Percentiles rank a stretch among this genome's conserved stretches.
These are phyloP conservation scores for Acanthamoeba quina DNA, from an alignment of 208 protist genomes.

Conservation along the genomic window DNA sequence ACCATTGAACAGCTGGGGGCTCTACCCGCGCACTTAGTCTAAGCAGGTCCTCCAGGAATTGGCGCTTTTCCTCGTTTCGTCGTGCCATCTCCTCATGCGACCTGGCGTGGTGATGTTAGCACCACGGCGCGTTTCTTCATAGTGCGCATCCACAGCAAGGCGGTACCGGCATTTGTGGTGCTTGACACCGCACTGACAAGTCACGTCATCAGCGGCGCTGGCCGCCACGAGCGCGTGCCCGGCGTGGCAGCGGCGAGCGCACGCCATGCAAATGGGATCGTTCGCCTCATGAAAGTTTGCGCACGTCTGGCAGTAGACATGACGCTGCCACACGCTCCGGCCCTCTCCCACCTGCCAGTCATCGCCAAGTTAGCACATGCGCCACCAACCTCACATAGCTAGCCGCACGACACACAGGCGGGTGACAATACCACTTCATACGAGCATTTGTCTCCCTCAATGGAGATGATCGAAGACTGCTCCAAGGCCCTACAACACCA, in stretches of 20 bases:
- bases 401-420: no score
- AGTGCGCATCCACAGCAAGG: neutral
- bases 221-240: neutral
- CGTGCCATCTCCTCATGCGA: neutral
- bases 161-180: slow-evolving; percentile 6
- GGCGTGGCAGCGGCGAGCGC: neutral
- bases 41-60: neutral
- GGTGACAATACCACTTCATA: no score
- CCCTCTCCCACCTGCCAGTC: neutral
- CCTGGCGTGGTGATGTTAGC: neutral
- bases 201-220: neutral
- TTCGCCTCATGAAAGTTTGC: neutral
- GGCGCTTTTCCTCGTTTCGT: neutral
- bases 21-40: neutral
- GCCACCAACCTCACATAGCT: no score
- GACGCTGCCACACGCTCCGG: neutral
- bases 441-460: no score
- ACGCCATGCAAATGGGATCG: neutral
- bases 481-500: neutral
- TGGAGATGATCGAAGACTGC: neutral
- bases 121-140: neutral
- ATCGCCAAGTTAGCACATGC: neutral
- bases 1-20: neutral
- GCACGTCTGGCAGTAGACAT: neutral
- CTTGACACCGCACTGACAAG: slow-evolving; percentile 7